Percentiles rank a stretch among this genome's conserved stretches.
Conservation (phyloP, 768 basidiomycete species). For the Hebeloma cylindrosporum region DNA sequence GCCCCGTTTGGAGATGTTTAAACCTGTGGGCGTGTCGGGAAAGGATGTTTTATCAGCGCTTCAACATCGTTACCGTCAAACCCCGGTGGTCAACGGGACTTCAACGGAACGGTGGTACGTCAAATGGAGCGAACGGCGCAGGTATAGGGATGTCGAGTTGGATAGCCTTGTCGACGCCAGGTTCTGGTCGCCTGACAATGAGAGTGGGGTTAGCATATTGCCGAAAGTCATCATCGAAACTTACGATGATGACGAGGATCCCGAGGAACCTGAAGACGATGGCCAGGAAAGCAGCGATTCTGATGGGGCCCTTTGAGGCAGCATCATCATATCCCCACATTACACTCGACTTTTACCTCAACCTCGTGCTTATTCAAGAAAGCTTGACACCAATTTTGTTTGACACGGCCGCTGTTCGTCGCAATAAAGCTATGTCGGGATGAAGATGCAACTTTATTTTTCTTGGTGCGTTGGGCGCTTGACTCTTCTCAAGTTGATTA, state of each 20-base stretch:
- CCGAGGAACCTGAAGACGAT: constrained; percentile 24
- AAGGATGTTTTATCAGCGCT: constrained; percentile 20
- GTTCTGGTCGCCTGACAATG: constrained; percentile 22
- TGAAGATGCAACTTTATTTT: neutral
- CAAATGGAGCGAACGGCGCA: constrained; percentile 33
- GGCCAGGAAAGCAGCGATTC: constrained; percentile 9
- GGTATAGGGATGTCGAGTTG: constrained; percentile 34
- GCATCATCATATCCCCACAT: no score
- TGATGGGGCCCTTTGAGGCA: no score
- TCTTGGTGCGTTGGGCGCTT: neutral
- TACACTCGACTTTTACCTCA: no score
- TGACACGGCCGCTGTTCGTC: no score
- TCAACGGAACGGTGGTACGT: constrained; percentile 29
- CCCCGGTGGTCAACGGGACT: neutral
- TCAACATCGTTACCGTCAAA: constrained; percentile 11
- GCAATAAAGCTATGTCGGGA: neutral
- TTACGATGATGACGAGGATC: constrained; percentile 32
- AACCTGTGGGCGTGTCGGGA: constrained; percentile 29
- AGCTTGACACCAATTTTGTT: no score
- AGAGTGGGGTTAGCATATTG: constrained; percentile 14
- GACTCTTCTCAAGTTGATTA: no score
- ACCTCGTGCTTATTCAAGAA: no score
- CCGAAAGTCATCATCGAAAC: constrained; percentile 30
- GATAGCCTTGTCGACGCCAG: constrained; percentile 40
- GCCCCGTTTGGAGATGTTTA: constrained; percentile 29